A percentile compares a stretch with the other conserved stretches of the same genome.
phyloP scores from a whole-genome alignment of 2,329 filamentous ascomycete species.

The Xylaria digitata region DNA sequence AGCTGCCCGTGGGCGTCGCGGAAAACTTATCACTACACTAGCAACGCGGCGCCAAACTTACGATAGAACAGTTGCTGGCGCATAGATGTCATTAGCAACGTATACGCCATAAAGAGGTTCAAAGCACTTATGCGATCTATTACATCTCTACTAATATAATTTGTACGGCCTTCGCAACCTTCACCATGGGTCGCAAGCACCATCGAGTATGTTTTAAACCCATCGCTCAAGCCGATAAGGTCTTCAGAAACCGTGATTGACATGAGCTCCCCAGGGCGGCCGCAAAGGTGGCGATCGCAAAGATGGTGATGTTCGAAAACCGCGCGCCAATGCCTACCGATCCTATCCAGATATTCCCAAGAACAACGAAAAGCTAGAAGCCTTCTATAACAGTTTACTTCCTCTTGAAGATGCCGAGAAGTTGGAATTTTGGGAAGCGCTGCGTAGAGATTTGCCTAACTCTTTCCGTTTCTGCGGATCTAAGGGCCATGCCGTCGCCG shows the following conservation, averaged over 20 bases:
- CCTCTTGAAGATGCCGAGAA: constrained; percentile 83
- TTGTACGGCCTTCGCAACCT: constrained; percentile 2
- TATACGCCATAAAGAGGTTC: background rate
- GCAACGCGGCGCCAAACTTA: constrained; percentile 1
- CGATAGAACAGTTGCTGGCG: background rate
- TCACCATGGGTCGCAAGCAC: constrained; percentile 47
- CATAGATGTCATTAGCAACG: background rate
- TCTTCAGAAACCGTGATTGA: constrained; percentile 12
- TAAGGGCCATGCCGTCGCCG: constrained; percentile 92
- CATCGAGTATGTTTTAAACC: constrained; percentile 43
- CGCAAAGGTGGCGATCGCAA: constrained; percentile 50
- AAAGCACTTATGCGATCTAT: constrained; percentile 1
- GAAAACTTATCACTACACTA: constrained; percentile 26
- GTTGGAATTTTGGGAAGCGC: constrained; percentile 82
- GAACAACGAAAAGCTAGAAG: constrained; percentile 85
- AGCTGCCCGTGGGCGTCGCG: constrained; percentile 27
- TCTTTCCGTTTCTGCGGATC: constrained; percentile 98
- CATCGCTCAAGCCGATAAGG: background rate
- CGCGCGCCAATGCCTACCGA: constrained; percentile 51
- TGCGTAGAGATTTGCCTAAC: constrained; percentile 89
- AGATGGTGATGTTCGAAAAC: constrained; percentile 43
- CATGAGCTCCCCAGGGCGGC: constrained; percentile 43
- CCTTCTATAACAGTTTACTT: constrained; percentile 84
- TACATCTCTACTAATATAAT: background rate
- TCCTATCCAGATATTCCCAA: constrained; percentile 74